Base-by-base conservation (phyloP, 106 monocot species). In the Allium fistulosum region DNA sequence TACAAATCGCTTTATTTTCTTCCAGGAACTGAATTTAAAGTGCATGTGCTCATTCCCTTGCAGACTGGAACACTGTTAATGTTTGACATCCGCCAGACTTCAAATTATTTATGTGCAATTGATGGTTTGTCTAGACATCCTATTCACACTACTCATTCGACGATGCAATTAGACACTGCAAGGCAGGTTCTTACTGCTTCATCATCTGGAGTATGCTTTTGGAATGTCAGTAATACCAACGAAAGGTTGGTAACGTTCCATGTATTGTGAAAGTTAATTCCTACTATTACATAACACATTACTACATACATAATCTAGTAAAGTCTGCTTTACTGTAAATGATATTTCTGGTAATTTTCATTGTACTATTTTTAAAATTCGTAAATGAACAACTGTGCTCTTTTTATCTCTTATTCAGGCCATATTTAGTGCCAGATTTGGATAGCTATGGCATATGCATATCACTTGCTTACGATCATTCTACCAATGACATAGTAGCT, bases 11-110 rank as follows among this genome's bases (percentile, higher is more conserved):
- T 37, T 37, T 37, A 37, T 37, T 37, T 37, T 37, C 37, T 37
- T 37, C 37, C 37, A 4, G 37, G 37, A 37, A 37, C 37, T 37
- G 37, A 66, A 55, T 52, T 55, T n/a, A 47, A 64, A 65, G 53
- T 65, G n/a, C 17, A 1, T 55, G 48, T 18, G 17, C 16, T 16
- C 15, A 49, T 68, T 4, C 65, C 60, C 17, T 47, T 60, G 49
- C 75, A 95, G 95, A 90, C 85, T 73, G 95, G 95, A 26, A 85
- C 71, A 68, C 75, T 91, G 4, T 62, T 88, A 61, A 75, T 85
- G 48, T 95, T 95, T 83, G 95, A 95, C 72, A 65, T 88, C 61
- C 95, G 95, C 55, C 91, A 91, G 80, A 95, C 91, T 49, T 76
- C 85, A 77, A 53, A 53, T 48, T 79, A 75, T 11, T 22, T 95